Evolutionary conservation across 495 filamentous ascomycete genomes (phyloP), one percentile per base, ranked within the genome.

Genomic region (Tuber microsphaerosporum): DNA sequence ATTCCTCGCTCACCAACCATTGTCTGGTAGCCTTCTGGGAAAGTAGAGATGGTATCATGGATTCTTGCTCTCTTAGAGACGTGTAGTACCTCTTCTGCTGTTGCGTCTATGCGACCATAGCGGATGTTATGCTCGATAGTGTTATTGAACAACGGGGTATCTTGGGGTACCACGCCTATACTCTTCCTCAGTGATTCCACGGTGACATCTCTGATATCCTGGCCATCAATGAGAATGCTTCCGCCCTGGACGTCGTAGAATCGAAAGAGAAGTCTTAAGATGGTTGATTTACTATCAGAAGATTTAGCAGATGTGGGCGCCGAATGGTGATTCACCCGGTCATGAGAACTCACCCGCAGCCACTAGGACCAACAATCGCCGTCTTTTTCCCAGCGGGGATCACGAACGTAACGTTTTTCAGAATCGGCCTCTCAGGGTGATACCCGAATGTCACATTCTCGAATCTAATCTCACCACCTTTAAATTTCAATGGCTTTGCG

Each of bases 371-470:
- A 56, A 99, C 95, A 74, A 99, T 91, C 69, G 95, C 95, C 70
- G 97, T 91, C 83, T 98, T 99, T 86, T 94, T 92, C 46, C 95
- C 95, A 22, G 94, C 94, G 16, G 96, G 96, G 73, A 98, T 97
- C 61, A 91, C 96, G 72, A 99, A 87, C 74, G 84, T 92, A 26
- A 97, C 88, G 82, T 96, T 91, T 81, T 88, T 91, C 20, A 99
- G 86, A 79, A 98, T 98, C 7, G 93, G 94, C 0, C 93, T 89
- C 76, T 97, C 92, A 0, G 88, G 87, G 83, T 93, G 90, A 82
- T 99, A 99, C 71, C 93, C 94, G 83, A 99, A 99, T 2, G 89
- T 92, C 72, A 99, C 95, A 79, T 99, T 94, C 81, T 98, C 92
- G 83, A 99, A 97, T 42, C 85, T 88, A 83, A 99, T 97, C 82